Base-by-base conservation (phyloP, 106 monocot species). In the Chionographis japonica region DNA sequence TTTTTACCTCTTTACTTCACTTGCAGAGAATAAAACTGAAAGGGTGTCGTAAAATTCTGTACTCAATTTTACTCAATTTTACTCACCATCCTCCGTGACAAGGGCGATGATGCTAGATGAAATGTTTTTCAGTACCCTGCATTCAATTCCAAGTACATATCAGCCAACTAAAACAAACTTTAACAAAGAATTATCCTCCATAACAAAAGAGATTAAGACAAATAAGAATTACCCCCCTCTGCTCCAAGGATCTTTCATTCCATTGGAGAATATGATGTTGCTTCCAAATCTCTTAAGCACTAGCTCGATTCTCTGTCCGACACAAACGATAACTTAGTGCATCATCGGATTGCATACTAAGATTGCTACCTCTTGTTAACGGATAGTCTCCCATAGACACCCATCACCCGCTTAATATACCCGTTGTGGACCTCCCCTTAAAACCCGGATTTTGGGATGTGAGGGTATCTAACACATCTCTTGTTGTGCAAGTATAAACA, bases 221-320 rank as follows among this genome's bases (percentile, higher is more conserved):
- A 74, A 10, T 61, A 5, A 4, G 12, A n/a, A n/a, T 78, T 77
- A 95, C 95, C 95, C 91, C 69, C 95, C 95, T 78, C 95, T 83
- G 41, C 95, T 95, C 95, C 95, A 95, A 19, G 95, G 95, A 40
- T 95, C 95, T 75, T 73, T 88, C 95, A 95, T 84, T 37, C 95
- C 95, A 71, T 95, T 95, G 8, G 95, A 95, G 77, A 95, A 95
- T 46, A 95, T 86, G 9, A 91, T 86, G 77, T 95, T 91, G 81
- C 95, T 95, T 69, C 85, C 95, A 72, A 86, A 95, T 60, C 91
- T 85, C 78, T 86, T 86, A 3, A 95, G 79, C 4, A 86, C 88
- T 68, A 67, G 68, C 40, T 82, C 77, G 60, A 95, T 91, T 69
- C 55, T 86, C 95, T 95, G 81, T 71, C 8, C 43, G 57, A 36